A percentile compares a stretch with the other conserved stretches of the same genome.
Conservation (phyloP, 2,329 filamentous ascomycete genomes). For the Ilyonectria destructans region DNA sequence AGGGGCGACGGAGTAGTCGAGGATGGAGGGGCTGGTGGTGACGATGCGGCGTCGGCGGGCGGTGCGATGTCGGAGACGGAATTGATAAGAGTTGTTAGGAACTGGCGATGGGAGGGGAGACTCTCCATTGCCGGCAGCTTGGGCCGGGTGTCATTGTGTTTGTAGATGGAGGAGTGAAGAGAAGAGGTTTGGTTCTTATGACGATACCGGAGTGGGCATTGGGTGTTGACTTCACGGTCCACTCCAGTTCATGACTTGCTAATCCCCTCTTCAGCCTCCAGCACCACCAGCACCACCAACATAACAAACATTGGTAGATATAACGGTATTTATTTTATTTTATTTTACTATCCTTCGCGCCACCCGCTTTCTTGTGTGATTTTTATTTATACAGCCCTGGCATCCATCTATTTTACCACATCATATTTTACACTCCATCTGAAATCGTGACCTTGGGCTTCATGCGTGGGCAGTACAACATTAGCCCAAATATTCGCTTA, state of each 20-base stretch:
- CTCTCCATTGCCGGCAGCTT: constrained; percentile 40
- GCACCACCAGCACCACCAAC: neutral
- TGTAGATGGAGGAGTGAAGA: constrained; percentile 19
- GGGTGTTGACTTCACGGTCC: constrained; percentile 6
- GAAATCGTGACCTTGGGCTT: constrained; percentile 32
- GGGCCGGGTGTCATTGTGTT: constrained; percentile 20
- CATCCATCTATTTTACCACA: constrained; percentile 41
- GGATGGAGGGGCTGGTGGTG: constrained; percentile 47
- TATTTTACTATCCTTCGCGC: constrained; percentile 10
- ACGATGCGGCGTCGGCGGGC: constrained; percentile 15
- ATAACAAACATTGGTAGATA: neutral
- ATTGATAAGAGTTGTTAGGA: constrained; percentile 67
- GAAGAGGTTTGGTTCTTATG: constrained; percentile 1
- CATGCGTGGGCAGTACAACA: constrained; percentile 6
- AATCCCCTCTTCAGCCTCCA: neutral
- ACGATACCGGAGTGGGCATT: neutral
- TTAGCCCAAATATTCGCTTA: constrained; percentile 51
- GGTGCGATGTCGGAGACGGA: constrained; percentile 53
- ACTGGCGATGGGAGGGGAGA: constrained; percentile 57
- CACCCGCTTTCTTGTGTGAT: constrained; percentile 20
- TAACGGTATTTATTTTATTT: constrained; percentile 18
- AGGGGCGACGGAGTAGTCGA: constrained; percentile 35
- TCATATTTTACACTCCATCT: constrained; percentile 43
- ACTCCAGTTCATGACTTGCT: neutral
- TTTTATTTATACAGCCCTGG: constrained; percentile 36